Percentiles rank a stretch among this genome's conserved stretches.
phyloP scores from a whole-genome alignment of 805 yeast genomes.

The Kregervanrija pseudodelftensis region DNA sequence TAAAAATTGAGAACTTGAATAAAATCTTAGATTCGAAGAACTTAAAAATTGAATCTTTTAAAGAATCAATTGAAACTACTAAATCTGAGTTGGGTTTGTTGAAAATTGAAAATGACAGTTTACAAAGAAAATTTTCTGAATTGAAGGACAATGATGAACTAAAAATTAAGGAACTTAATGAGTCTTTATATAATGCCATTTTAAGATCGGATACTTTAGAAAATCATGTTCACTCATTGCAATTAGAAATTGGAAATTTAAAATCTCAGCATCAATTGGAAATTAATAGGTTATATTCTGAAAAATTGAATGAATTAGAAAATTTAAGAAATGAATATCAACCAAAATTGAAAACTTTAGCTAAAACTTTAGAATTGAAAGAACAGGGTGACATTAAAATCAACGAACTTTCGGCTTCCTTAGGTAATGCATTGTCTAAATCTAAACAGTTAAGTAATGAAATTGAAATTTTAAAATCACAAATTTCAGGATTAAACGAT shows the following conservation, averaged over 20 bases:
- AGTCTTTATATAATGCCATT: neutral
- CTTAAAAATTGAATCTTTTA: conserved; percentile 4
- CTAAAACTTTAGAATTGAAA: neutral
- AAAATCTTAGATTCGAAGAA: neutral
- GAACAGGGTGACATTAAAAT: conserved; percentile 5
- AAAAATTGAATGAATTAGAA: too few species aligned
- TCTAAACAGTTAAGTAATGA: conserved; percentile 1
- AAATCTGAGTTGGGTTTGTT: neutral
- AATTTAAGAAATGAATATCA: too few species aligned
- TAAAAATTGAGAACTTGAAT: conserved; percentile 14
- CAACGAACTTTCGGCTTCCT: conserved; percentile 1
- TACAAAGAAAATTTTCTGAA: neutral
- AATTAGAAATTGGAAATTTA: too few species aligned
- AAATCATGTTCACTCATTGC: too few species aligned
- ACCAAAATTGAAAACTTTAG: too few species aligned
- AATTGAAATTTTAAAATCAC: conserved; percentile 5
- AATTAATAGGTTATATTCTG: too few species aligned
- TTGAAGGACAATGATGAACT: conserved; percentile 2
- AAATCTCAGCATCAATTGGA: too few species aligned
- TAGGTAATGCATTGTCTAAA: conserved; percentile 6
- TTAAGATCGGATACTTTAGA: too few species aligned
- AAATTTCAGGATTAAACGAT: conserved; percentile 1
- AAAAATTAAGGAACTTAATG: conserved; percentile 4
- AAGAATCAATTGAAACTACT: neutral
- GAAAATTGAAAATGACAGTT: neutral